Evolutionary conservation across 2,329 filamentous ascomycete genomes (phyloP).

Genomic region (Chaetoscypha palmicola): DNA sequence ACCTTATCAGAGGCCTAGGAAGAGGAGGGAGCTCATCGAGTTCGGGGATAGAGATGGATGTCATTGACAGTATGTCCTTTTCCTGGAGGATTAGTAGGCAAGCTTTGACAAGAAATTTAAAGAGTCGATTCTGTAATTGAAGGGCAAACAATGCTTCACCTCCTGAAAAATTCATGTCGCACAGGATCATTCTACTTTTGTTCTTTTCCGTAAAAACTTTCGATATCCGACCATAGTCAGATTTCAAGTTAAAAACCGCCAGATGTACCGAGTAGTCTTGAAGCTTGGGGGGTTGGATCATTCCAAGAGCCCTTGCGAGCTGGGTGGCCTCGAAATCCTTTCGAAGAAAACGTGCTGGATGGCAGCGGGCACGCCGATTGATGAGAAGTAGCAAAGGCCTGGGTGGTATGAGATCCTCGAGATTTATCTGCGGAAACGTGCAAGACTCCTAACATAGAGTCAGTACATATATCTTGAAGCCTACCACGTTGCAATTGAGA

Average conservation of each 20-base stretch:
- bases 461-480: too few species aligned
- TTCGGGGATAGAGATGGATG: not conserved
- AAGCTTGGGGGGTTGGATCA: not conserved
- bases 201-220: not conserved
- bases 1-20: too few species aligned
- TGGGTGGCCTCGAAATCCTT: not conserved
- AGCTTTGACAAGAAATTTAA: not conserved
- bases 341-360: not conserved
- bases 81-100: not conserved
- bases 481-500: too few species aligned
- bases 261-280: not conserved
- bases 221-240: not conserved
- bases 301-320: not conserved
- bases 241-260: not conserved
- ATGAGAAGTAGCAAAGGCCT: not conserved
- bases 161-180: not conserved
- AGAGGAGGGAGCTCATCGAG: not conserved
- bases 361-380: not conserved
- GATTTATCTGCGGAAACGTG: not conserved
- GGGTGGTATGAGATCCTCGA: not conserved
- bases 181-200: not conserved
- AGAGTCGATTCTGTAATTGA: not conserved
- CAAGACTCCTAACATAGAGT: too few species aligned
- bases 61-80: too few species aligned
- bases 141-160: not conserved